Conservation (phyloP, 805 yeast species). For the Ogataea angusta region DNA sequence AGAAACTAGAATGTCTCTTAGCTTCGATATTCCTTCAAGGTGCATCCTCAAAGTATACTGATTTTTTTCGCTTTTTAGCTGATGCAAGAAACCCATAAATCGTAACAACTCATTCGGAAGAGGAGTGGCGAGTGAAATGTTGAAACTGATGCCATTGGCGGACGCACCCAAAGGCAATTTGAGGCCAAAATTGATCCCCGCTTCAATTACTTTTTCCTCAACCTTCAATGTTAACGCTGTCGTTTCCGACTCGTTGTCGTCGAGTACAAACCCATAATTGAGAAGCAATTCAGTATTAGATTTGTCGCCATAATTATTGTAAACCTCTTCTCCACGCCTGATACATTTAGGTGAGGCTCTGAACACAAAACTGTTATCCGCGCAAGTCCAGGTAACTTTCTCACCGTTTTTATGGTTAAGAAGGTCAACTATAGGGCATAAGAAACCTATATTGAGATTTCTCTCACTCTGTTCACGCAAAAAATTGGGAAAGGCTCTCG, state of each 20-base stretch:
- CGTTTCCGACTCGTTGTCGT: slow-evolving; percentile 50
- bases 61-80: slow-evolving; percentile 43
- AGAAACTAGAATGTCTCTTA: slow-evolving; percentile 48
- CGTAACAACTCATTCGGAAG: slow-evolving; percentile 43
- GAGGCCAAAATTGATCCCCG: slow-evolving; percentile 38
- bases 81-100: slow-evolving; percentile 55
- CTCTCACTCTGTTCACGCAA: slow-evolving; percentile 39
- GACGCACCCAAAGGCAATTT: slow-evolving; percentile 38
- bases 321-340: slow-evolving; percentile 53
- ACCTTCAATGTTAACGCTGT: slow-evolving; percentile 62
- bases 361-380: slow-evolving; percentile 34
- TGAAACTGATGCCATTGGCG: slow-evolving; percentile 38
- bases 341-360: slow-evolving; percentile 36
- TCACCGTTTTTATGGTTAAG: slow-evolving; percentile 64
- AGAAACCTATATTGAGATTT: slow-evolving; percentile 49
- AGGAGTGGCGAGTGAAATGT: slow-evolving; percentile 22
- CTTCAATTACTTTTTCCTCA: slow-evolving; percentile 26
- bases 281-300: slow-evolving; percentile 63
- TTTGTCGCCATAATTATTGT: slow-evolving; percentile 79
- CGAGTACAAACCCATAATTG: slow-evolving; percentile 72
- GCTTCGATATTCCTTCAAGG: slow-evolving; percentile 57
- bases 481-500: slow-evolving; percentile 79
- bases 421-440: slow-evolving; percentile 76
- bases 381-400: slow-evolving; percentile 58
- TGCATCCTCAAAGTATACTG: slow-evolving; percentile 49